Evolutionary conservation across 768 basidiomycete species (phyloP).

Genomic region (Gloeopeniophorella convolvens): DNA sequence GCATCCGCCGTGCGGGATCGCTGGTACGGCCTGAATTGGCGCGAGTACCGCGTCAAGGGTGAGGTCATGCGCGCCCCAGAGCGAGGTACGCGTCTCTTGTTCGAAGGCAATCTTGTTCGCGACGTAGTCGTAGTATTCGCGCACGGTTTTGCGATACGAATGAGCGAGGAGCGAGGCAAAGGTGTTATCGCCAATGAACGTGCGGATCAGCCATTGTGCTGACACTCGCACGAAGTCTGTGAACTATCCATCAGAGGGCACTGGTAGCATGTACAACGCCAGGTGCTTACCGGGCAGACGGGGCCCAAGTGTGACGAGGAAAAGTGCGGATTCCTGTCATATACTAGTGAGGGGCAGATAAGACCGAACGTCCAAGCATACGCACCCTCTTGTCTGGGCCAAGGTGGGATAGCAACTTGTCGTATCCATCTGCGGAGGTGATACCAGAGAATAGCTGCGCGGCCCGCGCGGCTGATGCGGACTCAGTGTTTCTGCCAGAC

Average conservation of each 20-base stretch:
- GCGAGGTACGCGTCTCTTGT: constrained; percentile 16
- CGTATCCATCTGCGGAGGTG: constrained; percentile 18
- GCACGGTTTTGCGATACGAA: constrained; percentile 4
- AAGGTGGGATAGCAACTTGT: constrained; percentile 14
- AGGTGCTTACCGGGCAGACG: constrained; percentile 6
- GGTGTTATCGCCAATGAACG: constrained; percentile 7
- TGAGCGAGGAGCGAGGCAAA: constrained; percentile 8
- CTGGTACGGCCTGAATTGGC: constrained; percentile 32
- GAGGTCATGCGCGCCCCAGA: constrained; percentile 31
- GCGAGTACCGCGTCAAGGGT: constrained; percentile 33
- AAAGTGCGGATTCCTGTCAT: constrained; percentile 15
- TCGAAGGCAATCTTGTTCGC: constrained; percentile 9
- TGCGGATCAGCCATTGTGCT: constrained; percentile 3
- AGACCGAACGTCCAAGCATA: neutral
- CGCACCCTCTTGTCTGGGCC: constrained; percentile 17
- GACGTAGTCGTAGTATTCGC: constrained; percentile 10
- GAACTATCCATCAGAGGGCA: neutral
- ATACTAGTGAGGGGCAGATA: neutral
- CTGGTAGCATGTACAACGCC: neutral
- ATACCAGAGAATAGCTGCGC: constrained; percentile 9
- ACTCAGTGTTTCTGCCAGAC: neutral
- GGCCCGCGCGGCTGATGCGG: neutral
- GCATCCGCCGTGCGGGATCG: constrained; percentile 23
- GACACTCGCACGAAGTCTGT: constrained; percentile 15
- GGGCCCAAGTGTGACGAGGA: constrained; percentile 15